Conservation (phyloP, 2,329 filamentous ascomycete genomes). For the Westerdykella aurantiaca region DNA sequence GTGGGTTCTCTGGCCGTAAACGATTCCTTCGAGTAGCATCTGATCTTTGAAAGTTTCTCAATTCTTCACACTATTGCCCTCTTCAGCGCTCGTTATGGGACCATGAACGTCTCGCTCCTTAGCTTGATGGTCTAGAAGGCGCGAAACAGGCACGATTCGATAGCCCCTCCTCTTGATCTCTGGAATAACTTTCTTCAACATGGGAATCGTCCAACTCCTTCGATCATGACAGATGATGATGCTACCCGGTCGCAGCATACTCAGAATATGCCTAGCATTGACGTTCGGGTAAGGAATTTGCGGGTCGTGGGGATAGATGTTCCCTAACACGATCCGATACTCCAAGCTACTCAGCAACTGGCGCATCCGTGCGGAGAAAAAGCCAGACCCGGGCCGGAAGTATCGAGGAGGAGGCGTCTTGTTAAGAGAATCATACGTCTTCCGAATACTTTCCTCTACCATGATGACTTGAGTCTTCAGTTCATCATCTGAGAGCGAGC, state of each 20-base stretch:
- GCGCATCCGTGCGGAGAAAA: constrained; percentile 70
- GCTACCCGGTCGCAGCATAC: constrained; percentile 68
- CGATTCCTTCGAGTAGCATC: not conserved
- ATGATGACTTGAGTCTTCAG: constrained; percentile 58
- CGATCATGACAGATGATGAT: constrained; percentile 85
- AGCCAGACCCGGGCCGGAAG: constrained; percentile 79
- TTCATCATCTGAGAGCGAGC: constrained; percentile 52
- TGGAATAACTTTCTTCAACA: constrained; percentile 67
- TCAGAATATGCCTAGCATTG: constrained; percentile 74
- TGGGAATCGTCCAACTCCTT: constrained; percentile 73
- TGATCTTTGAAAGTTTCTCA: not conserved
- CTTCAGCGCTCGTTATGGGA: too few species aligned
- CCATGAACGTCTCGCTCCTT: not conserved
- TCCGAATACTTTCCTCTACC: constrained; percentile 57
- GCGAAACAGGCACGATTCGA: constrained; percentile 63
- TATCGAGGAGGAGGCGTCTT: constrained; percentile 52
- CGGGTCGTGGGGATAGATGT: constrained; percentile 87
- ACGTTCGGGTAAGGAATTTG: constrained; percentile 64
- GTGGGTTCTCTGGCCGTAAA: not conserved
- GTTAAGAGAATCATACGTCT: constrained; percentile 47
- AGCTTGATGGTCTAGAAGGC: constrained; percentile 50
- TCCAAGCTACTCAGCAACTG: constrained; percentile 53
- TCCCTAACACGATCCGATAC: constrained; percentile 71
- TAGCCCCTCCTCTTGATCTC: constrained; percentile 66
- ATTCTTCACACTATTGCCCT: too few species aligned